A percentile compares a stretch with the other conserved stretches of the same genome.
phyloP scores from a whole-genome alignment of 495 filamentous ascomycete genomes.

The Penicillium atrosanguineum region DNA sequence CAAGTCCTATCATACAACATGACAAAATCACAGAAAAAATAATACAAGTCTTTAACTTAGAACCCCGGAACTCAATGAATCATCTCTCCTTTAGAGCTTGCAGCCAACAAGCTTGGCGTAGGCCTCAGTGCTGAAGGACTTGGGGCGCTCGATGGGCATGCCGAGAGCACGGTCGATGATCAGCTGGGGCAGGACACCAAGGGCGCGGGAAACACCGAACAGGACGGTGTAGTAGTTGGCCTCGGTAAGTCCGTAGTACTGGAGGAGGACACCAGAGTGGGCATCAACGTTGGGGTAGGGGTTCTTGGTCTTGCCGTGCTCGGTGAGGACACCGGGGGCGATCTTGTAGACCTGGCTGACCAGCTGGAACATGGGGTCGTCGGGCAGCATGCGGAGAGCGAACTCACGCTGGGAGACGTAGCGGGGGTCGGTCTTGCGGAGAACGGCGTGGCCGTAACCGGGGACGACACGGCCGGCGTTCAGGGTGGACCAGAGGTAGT shows the following conservation, averaged over 20 bases:
- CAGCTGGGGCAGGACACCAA: conserved; percentile 96
- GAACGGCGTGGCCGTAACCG: conserved; percentile 97
- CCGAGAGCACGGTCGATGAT: conserved; percentile 99
- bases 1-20: conserved; percentile 51
- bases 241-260: conserved; percentile 98
- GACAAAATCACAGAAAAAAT: conserved; percentile 36
- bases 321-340: conserved; percentile 92
- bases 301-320: conserved; percentile 99
- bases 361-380: conserved; percentile 99
- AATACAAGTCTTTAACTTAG: conserved; percentile 20
- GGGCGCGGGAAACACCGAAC: conserved; percentile 95
- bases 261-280: conserved; percentile 97
- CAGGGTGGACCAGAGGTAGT: conserved; percentile 97
- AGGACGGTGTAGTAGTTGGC: conserved; percentile 99
- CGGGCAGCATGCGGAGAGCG: conserved; percentile 84
- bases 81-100: conserved; percentile 65
- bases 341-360: conserved; percentile 99
- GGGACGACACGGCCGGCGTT: conserved; percentile 94
- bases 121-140: conserved; percentile 95
- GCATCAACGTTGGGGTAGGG: conserved; percentile 71
- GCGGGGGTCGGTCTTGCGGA: conserved; percentile 98
- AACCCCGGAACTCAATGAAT: conserved; percentile 6
- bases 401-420: conserved; percentile 98
- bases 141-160: conserved; percentile 67
- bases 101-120: conserved; percentile 92